phyloP scores from a whole-genome alignment of 371 early-diverging fungal species.

The Mucor lusitanicus region DNA sequence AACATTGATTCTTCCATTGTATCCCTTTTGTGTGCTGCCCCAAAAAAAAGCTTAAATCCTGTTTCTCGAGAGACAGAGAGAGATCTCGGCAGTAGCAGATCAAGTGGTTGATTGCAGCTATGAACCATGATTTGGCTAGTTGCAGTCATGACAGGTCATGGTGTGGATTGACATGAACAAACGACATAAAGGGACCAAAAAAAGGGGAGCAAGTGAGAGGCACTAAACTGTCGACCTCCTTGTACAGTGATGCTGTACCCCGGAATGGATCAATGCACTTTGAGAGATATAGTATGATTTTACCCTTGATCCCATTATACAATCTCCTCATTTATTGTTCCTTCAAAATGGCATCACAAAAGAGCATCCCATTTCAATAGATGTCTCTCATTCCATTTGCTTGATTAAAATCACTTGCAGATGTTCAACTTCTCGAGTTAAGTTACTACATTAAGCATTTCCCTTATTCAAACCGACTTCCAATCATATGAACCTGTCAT shows the following conservation, averaged over 20 bases:
- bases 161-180: not conserved
- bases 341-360: not conserved
- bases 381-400: not conserved
- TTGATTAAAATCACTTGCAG: not conserved
- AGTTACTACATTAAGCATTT: not conserved
- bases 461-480: not conserved
- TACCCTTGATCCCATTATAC: not conserved
- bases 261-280: not conserved
- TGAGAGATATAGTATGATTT: not conserved
- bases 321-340: not conserved
- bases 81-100: not conserved
- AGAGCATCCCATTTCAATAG: not conserved
- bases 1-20: not conserved
- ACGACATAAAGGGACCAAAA: not conserved
- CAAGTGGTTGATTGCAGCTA: not conserved
- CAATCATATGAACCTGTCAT: constrained; percentile 1
- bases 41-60: not conserved
- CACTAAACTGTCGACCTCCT: not conserved
- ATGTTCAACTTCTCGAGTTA: not conserved
- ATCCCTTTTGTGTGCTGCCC: not conserved
- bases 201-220: not conserved
- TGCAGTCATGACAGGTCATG: not conserved
- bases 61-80: not conserved
- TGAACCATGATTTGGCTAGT: not conserved
- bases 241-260: not conserved